A percentile compares a stretch with the other conserved stretches of the same genome.
Conservation (phyloP, 148 eudicot genomes). For the Vaccinium myrtillus region DNA sequence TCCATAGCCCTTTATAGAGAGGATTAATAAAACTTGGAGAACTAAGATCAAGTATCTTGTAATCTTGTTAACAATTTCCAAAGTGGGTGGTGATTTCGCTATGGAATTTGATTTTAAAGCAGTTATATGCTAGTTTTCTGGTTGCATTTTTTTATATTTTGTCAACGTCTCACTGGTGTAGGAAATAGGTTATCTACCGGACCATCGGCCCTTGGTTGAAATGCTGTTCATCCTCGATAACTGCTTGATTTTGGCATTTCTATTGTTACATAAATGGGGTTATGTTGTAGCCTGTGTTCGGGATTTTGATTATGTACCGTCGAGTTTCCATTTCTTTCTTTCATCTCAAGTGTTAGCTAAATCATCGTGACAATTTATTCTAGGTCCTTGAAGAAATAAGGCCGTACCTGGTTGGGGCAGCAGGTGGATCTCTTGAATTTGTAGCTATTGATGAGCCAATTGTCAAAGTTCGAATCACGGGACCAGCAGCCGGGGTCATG, state of each 20-base stretch:
- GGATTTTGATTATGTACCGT: background rate
- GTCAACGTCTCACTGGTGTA: background rate
- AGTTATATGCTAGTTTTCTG: background rate
- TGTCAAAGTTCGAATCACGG: constrained; percentile 72
- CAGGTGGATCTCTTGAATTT: constrained; percentile 80
- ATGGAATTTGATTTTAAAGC: background rate
- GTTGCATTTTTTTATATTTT: background rate
- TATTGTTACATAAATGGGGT: background rate
- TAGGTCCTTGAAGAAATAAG: constrained; percentile 94
- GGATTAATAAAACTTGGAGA: background rate
- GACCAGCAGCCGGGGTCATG: constrained; percentile 96
- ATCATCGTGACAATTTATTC: background rate
- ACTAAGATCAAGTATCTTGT: background rate
- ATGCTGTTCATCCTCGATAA: background rate
- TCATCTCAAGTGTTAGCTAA: background rate
- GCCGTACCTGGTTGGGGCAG: constrained; percentile 81
- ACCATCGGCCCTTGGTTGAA: background rate
- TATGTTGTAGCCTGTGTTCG: background rate
- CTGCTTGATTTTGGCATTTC: background rate
- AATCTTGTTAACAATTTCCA: background rate
- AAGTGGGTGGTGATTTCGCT: background rate
- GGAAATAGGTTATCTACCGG: background rate
- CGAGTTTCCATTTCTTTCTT: background rate
- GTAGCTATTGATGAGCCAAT: constrained; percentile 86
- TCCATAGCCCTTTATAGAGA: background rate